Evolutionary conservation across 768 basidiomycete genomes (phyloP).

Genomic region (Kwoniella dendrophila): DNA sequence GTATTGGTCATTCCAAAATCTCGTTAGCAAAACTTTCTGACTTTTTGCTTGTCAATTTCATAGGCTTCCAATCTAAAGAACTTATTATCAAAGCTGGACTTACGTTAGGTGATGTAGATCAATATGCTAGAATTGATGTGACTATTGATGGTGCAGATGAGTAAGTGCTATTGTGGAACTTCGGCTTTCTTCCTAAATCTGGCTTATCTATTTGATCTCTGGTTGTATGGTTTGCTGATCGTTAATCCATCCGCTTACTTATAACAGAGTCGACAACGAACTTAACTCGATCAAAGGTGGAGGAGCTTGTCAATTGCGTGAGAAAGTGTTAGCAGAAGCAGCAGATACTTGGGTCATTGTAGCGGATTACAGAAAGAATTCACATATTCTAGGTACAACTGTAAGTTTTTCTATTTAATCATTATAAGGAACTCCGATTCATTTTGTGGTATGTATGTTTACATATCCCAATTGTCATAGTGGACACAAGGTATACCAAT

Average conservation of each 20-base stretch:
- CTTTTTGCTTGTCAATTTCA: slow-evolving; percentile 1
- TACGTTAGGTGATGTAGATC: slow-evolving; percentile 81
- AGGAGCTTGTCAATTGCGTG: slow-evolving; percentile 91
- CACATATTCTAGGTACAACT: slow-evolving; percentile 73
- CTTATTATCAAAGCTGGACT: slow-evolving; percentile 81
- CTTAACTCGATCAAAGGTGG: slow-evolving; percentile 97
- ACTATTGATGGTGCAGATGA: slow-evolving; percentile 98
- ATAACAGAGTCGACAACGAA: slow-evolving; percentile 72
- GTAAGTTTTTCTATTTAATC: slow-evolving; percentile 61
- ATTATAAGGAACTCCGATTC: background rate
- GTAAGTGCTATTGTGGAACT: slow-evolving; percentile 59
- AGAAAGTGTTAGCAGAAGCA: slow-evolving; percentile 97
- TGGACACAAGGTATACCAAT: slow-evolving; percentile 88
- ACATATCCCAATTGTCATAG: too few relatives aligned
- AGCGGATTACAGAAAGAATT: slow-evolving; percentile 95
- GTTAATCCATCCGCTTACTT: background rate
- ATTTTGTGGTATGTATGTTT: too few relatives aligned
- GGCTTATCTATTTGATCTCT: background rate
- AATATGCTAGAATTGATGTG: slow-evolving; percentile 88
- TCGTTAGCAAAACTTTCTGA: background rate
- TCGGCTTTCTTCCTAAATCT: too few relatives aligned
- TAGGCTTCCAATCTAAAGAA: slow-evolving; percentile 92
- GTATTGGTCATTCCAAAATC: background rate
- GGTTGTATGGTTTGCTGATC: background rate
- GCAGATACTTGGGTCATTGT: slow-evolving; percentile 89